Base-by-base conservation (phyloP, 2,329 filamentous ascomycete species). In the Trichoderma lentiforme region DNA sequence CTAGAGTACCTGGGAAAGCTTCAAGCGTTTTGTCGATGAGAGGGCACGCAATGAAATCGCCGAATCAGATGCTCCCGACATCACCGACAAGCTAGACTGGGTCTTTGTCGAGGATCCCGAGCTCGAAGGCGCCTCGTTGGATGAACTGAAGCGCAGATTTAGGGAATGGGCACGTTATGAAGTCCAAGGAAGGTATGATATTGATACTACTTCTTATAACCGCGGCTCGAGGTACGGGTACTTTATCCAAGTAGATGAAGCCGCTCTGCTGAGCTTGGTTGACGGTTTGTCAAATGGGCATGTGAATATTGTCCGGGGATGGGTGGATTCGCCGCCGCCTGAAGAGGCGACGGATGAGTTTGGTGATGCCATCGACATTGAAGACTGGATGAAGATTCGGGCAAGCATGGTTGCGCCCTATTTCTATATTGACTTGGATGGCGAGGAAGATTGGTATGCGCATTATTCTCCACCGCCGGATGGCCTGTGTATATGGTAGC, bases 1-100 rank as follows among this genome's bases (percentile, higher is more conserved):
- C 39, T 7, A 43, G 7, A 43, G 39, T 43, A 43, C 39, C 39
- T 43, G 39, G 39, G 39, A 43, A 43, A 43, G 1, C 7, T 43
- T 18, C 4, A 43, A 43, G 1, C 1, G 1, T 43, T 0, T 18
- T 8, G 39, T 43, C 39, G 39, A 43, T 1, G 0, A n/a, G 0
- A 43, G 2, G 39, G 9, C 39, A n/a, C 39, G 39, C 39, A 43
- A 43, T 7, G 0, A 43, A 43, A 43, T 43, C 15, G 39, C 39
- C 15, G 36, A 18, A 1, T 43, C 36, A 18, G 36, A 43, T 0
- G 36, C 36, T 43, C 36, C 36, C 15, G 36, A 43, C 15, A 43
- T 43, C 2, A 6, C 15, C 3, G 39, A n/a, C 7, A 43, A 43
- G 39, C 39, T 43, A 43, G 39, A 43, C 7, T 43, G 39, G 39